Percentiles rank a stretch among this genome's conserved stretches.
phyloP scores from a whole-genome alignment of 2,329 filamentous ascomycete genomes.

The Epichloe amarillans region DNA sequence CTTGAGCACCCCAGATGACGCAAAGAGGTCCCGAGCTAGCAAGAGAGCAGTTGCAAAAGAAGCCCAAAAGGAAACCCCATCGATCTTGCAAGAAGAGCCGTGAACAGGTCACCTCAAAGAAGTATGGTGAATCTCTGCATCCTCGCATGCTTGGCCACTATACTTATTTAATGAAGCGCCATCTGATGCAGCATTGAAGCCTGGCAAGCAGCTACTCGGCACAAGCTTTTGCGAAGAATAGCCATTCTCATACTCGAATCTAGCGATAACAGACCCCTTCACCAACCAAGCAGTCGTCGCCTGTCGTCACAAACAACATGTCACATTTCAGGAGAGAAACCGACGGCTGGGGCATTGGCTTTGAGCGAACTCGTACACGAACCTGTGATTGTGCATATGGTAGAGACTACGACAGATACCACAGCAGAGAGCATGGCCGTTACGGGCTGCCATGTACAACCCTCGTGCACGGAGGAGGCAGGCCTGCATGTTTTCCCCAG shows the following conservation, averaged over 20 bases:
- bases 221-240: neutral
- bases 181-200: neutral
- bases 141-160: neutral
- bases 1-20: too few relatives aligned
- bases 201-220: neutral
- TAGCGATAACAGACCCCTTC: too few relatives aligned
- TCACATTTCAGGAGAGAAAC: neutral
- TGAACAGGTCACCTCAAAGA: neutral
- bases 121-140: neutral
- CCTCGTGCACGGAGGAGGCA: too few relatives aligned
- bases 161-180: neutral
- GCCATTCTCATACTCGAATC: too few relatives aligned
- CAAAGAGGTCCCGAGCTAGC: neutral
- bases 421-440: neutral
- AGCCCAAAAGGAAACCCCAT: neutral
- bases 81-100: neutral
- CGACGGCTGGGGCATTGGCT: neutral
- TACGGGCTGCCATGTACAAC: too few relatives aligned
- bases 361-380: neutral
- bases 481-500: too few relatives aligned
- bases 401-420: neutral
- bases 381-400: neutral
- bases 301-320: neutral
- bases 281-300: too few relatives aligned
- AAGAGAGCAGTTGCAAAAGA: neutral